Percentiles rank a stretch among this genome's conserved stretches.
phyloP scores from a whole-genome alignment of 2,329 filamentous ascomycete species.

The Fusarium phyllophilum region DNA sequence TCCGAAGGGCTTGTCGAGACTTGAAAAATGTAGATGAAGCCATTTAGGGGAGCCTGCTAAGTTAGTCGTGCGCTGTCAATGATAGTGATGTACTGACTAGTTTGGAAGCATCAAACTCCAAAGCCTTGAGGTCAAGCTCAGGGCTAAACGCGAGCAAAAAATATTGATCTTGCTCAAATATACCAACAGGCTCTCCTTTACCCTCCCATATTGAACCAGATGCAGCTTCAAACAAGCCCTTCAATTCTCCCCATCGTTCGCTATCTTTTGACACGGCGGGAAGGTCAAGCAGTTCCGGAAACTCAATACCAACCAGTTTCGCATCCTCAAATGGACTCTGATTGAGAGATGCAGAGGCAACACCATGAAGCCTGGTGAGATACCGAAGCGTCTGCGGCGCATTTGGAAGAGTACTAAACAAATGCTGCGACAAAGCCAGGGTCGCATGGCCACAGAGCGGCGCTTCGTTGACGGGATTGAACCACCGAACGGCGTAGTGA shows the following conservation, averaged over 20 bases:
- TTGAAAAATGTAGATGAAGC: constrained; percentile 10
- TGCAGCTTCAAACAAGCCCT: neutral
- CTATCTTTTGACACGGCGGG: accelerated
- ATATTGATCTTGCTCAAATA: constrained; percentile 11
- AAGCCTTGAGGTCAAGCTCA: constrained; percentile 3
- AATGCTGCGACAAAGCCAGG: neutral
- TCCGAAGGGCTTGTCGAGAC: neutral
- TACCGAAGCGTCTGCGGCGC: neutral
- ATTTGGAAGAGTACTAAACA: neutral
- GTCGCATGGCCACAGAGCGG: constrained; percentile 11
- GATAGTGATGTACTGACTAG: neutral
- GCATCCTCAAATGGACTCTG: neutral
- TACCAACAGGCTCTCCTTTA: neutral
- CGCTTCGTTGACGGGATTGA: constrained; percentile 5
- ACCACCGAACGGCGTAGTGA: constrained; percentile 11
- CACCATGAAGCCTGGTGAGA: constrained; percentile 3
- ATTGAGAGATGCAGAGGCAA: neutral
- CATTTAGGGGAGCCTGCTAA: neutral
- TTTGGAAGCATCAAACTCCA: neutral
- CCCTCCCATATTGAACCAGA: neutral
- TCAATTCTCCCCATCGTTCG: neutral
- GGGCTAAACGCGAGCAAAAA: constrained; percentile 3
- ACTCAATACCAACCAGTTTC: constrained; percentile 9
- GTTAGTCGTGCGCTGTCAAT: accelerated
- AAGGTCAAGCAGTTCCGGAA: neutral